phyloP scores from a whole-genome alignment of 805 yeast genomes.

The Peterozyma toletana region DNA sequence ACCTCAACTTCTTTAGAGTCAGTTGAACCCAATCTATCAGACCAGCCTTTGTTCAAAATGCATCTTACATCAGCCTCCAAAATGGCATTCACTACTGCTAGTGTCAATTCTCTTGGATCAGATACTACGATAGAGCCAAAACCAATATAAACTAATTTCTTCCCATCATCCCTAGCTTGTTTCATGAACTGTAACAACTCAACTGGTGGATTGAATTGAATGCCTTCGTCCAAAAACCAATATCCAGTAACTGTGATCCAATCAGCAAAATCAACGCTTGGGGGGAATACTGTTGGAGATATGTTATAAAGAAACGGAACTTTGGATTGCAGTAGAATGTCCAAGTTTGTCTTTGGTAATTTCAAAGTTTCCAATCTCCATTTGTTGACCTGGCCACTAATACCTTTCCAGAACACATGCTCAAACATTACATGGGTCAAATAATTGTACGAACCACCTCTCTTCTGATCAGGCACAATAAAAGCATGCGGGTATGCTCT shows the following conservation, averaged over 20 bases:
- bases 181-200: conserved; percentile 52
- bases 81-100: conserved; percentile 75
- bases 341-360: conserved; percentile 64
- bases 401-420: conserved; percentile 90
- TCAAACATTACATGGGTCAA: conserved; percentile 92
- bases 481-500: conserved; percentile 96
- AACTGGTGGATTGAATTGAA: conserved; percentile 50
- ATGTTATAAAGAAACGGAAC: conserved; percentile 88
- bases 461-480: conserved; percentile 86
- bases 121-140: conserved; percentile 93
- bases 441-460: conserved; percentile 90
- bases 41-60: conserved; percentile 91
- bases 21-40: conserved; percentile 53
- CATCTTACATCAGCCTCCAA: conserved; percentile 76
- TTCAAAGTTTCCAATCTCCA: conserved; percentile 74
- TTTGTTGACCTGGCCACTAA: conserved; percentile 74
- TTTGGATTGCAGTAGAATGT: conserved; percentile 62
- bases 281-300: conserved; percentile 84
- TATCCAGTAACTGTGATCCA: conserved; percentile 97
- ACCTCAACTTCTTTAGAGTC: conserved; percentile 28
- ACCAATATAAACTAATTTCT: conserved; percentile 84
- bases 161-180: conserved; percentile 49
- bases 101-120: conserved; percentile 71
- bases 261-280: conserved; percentile 87
- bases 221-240: conserved; percentile 80